Percentiles rank a stretch among this genome's conserved stretches.
These are phyloP conservation scores for Mortierella sp. DNA, from an alignment of 371 early-diverging fungal species.

Conservation along the genomic window DNA sequence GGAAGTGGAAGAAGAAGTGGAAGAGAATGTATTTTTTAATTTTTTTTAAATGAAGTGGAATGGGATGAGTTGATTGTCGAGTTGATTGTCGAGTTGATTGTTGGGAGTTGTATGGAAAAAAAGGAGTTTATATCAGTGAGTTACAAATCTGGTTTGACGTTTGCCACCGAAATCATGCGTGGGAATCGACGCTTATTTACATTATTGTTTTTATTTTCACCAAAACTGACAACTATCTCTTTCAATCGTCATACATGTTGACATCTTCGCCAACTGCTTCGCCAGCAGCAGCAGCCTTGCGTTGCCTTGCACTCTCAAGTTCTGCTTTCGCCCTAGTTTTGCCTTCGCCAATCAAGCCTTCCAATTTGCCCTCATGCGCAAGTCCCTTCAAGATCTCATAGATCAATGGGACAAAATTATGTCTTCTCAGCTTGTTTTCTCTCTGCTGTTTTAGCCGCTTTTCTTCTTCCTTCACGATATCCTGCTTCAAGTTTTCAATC, in stretches of 20 bases:
- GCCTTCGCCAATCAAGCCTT: constrained; percentile 65
- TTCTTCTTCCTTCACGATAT: constrained; percentile 52
- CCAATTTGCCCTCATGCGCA: constrained; percentile 73
- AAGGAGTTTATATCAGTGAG: no score
- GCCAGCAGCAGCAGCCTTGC: constrained; percentile 34
- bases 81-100: no score
- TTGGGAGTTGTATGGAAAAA: no score
- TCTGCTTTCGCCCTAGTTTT: constrained; percentile 63
- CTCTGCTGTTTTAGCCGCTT: constrained; percentile 60
- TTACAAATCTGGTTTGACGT: no score
- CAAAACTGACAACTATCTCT: no score
- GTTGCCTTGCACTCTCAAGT: constrained; percentile 41
- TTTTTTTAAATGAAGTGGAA: no score
- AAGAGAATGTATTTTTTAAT: no score
- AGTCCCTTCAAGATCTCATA: constrained; percentile 75
- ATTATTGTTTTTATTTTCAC: background rate
- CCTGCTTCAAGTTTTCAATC: constrained; percentile 39
- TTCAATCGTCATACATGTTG: constrained; percentile 32
- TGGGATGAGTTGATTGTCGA: no score
- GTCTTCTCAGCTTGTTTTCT: constrained; percentile 82
- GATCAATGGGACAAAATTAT: constrained; percentile 87
- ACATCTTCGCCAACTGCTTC: constrained; percentile 14
- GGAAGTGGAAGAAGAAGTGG: no score
- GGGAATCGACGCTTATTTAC: constrained; percentile 1
- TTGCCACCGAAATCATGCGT: no score